Conservation (phyloP, 192 early-diverging fungal species). For the Jimgerdemannia flammicorona region DNA sequence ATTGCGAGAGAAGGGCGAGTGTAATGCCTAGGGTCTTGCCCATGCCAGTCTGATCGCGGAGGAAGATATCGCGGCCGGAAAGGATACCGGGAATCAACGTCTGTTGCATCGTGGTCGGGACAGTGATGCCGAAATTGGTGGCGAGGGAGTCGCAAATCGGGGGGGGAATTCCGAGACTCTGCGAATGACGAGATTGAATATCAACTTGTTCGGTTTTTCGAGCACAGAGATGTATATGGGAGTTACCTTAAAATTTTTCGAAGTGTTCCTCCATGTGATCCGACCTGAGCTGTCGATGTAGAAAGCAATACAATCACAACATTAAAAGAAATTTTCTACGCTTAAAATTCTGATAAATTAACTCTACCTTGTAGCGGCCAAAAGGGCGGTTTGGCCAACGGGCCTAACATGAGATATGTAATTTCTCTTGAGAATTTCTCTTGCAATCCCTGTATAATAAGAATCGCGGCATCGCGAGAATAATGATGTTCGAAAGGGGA, state of each 20-base stretch:
- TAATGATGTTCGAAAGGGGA: no score
- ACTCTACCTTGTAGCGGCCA: no score
- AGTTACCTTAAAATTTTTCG: background rate
- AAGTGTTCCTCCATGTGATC: background rate
- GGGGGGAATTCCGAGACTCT: conserved; percentile 12
- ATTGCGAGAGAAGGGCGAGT: conserved; percentile 35
- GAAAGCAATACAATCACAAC: no score
- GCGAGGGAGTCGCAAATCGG: conserved; percentile 16
- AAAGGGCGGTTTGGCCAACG: no score
- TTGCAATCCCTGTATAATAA: no score
- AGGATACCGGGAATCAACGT: conserved; percentile 40
- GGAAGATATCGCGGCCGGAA: conserved; percentile 35
- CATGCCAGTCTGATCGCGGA: conserved; percentile 50
- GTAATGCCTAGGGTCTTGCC: conserved; percentile 55
- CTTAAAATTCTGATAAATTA: no score
- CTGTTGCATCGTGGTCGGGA: conserved; percentile 41
- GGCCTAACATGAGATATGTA: no score
- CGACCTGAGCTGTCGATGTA: no score
- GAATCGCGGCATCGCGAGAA: no score
- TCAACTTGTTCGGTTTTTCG: background rate
- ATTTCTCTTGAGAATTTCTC: no score
- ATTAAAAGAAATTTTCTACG: no score
- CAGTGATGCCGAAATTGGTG: conserved; percentile 20
- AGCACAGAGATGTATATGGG: background rate
- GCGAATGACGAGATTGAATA: no score